A percentile compares a stretch with the other conserved stretches of the same genome.
phyloP scores from a whole-genome alignment of 23 red algal genomes.

The Pyropia yezoensis region DNA sequence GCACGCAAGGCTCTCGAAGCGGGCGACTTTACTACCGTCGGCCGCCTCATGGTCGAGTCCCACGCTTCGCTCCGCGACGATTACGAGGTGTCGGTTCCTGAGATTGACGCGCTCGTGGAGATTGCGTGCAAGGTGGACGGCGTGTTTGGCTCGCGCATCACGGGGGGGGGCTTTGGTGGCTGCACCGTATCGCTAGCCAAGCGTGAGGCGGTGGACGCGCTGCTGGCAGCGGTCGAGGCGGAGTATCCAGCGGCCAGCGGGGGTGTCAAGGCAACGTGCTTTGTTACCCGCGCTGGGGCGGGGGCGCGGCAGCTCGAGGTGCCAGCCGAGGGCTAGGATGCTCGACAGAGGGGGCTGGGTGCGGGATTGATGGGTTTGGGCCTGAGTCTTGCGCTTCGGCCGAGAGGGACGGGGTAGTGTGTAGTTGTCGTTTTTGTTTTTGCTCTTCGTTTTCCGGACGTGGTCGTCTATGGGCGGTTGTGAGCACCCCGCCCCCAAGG shows the following conservation, averaged over 20 bases:
- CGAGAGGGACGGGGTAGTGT: too few relatives aligned
- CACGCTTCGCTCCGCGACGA: constrained; percentile 71
- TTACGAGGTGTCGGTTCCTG: constrained; percentile 79
- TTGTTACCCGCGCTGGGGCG: constrained; percentile 60
- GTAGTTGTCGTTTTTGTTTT: too few relatives aligned
- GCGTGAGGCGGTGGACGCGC: constrained; percentile 22
- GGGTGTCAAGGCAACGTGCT: constrained; percentile 18
- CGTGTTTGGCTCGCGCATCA: constrained; percentile 88
- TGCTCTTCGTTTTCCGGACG: too few relatives aligned
- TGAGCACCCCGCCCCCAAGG: too few relatives aligned
- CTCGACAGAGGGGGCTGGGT: too few relatives aligned
- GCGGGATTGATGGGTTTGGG: too few relatives aligned
- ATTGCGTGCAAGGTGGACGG: constrained; percentile 80
- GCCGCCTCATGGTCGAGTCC: constrained; percentile 79
- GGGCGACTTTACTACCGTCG: constrained; percentile 38
- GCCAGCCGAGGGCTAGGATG: too few relatives aligned
- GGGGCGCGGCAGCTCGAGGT: constrained; percentile 37
- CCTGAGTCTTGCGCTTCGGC: too few relatives aligned
- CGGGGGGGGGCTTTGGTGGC: constrained; percentile 96
- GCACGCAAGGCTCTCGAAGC: constrained; percentile 43
- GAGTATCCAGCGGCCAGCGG: constrained; percentile 39
- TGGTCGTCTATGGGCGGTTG: too few relatives aligned
- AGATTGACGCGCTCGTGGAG: constrained; percentile 89
- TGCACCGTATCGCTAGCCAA: constrained; percentile 90
- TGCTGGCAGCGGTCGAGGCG: constrained; percentile 55